Percentiles rank a stretch among this genome's conserved stretches.
Conservation (phyloP, 2,329 filamentous ascomycete genomes). For the Claviceps arundinis region DNA sequence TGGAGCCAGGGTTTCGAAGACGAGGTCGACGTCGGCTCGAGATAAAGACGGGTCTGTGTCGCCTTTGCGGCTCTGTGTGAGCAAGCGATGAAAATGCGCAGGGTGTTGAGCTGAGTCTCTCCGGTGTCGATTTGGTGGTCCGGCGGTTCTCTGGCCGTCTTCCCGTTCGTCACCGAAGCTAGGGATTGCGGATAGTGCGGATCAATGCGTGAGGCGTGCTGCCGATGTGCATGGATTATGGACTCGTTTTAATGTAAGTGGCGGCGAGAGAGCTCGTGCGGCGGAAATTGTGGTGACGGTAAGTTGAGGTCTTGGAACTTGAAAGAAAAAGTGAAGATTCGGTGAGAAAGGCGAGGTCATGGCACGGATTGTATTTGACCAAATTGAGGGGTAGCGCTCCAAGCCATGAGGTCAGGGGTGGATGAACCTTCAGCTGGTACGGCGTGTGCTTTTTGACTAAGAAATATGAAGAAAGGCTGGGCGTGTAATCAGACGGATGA, state of each 20-base stretch:
- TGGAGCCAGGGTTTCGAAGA: conserved; percentile 3
- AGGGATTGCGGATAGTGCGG: conserved; percentile 13
- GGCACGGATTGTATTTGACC: conserved; percentile 26
- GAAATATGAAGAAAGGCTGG: conserved; percentile 5
- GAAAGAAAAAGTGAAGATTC: conserved; percentile 25
- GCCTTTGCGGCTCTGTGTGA: not conserved
- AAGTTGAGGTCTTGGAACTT: conserved; percentile 23
- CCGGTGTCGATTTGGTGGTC: not conserved
- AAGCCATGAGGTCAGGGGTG: not conserved
- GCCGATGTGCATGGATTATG: conserved; percentile 11
- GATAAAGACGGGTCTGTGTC: conserved; percentile 1
- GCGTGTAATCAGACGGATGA: conserved; percentile 5
- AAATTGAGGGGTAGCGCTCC: conserved; percentile 26
- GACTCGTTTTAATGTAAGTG: conserved; percentile 6
- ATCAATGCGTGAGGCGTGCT: conserved; percentile 11
- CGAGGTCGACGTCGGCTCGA: conserved; percentile 1
- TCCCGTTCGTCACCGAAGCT: conserved; percentile 4
- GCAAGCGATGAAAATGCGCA: not conserved
- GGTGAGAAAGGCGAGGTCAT: conserved; percentile 25
- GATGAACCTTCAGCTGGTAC: conserved; percentile 8
- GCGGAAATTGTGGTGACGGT: conserved; percentile 14
- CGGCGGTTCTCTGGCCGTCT: not conserved
- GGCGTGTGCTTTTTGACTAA: conserved; percentile 5
- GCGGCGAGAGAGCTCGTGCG: conserved; percentile 6
- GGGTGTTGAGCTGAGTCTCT: not conserved